These are phyloP conservation scores for Allomyces macrogynus DNA, from an alignment of 192 early-diverging fungal species.

Conservation along the genomic window DNA sequence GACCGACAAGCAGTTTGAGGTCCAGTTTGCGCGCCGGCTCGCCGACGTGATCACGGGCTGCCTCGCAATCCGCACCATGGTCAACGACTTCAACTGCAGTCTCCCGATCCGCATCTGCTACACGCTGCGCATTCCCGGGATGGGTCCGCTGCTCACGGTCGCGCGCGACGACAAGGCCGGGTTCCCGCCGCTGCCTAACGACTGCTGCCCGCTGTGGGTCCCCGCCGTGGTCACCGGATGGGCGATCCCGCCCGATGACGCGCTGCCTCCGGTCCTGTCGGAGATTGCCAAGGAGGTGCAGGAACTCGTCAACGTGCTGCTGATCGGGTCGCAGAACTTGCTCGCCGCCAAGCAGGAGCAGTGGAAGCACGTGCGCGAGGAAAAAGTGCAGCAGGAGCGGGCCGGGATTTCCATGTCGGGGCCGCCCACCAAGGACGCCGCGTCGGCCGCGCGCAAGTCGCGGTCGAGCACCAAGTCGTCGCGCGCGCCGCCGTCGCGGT, in stretches of 20 bases:
- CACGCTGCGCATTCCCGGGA: too few species aligned
- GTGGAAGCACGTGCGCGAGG: neutral
- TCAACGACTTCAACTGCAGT: neutral
- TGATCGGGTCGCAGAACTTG: neutral
- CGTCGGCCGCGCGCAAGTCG: too few species aligned
- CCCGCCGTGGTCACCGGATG: neutral
- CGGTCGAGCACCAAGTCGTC: neutral
- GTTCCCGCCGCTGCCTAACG: neutral
- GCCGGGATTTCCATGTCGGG: neutral
- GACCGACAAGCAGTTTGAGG: constrained; percentile 13
- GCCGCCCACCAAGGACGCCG: neutral
- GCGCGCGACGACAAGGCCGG: neutral
- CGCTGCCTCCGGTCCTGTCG: neutral
- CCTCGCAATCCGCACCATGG: neutral
- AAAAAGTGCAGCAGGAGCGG: neutral
- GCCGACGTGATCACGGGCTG: neutral
- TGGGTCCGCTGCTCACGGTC: neutral
- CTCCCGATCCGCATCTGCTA: neutral
- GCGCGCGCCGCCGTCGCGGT: neutral
- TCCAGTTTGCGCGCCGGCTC: neutral
- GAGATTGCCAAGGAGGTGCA: neutral
- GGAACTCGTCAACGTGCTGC: neutral
- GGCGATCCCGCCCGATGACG: neutral
- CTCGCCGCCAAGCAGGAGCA: neutral
- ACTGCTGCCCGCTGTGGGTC: neutral